Evolutionary conservation across 202 grass and related monocot genomes (phyloP).

Genomic region (Setaria viridis): DNA sequence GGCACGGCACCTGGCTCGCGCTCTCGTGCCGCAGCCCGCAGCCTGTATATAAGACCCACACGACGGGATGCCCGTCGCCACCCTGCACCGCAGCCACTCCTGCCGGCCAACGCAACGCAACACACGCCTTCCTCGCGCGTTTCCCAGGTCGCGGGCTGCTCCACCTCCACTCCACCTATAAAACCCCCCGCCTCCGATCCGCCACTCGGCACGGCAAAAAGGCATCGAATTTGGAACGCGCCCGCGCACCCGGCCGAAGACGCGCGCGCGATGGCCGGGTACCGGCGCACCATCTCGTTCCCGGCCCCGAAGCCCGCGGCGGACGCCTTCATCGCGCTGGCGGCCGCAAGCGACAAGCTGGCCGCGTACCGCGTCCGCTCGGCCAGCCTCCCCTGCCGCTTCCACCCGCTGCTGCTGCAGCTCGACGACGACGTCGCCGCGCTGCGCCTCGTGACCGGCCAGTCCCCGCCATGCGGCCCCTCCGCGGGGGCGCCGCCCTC

Average conservation of each 20-base stretch:
- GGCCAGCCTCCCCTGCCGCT: constrained; percentile 68
- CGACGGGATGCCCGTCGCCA: background rate
- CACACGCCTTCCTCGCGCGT: constrained; percentile 31
- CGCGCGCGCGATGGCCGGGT: constrained; percentile 47
- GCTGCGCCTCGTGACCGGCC: constrained; percentile 48
- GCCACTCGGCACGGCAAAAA: background rate
- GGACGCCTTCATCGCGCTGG: background rate
- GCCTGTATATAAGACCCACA: no score
- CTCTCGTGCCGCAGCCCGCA: background rate
- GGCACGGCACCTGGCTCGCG: background rate
- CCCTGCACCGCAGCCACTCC: background rate
- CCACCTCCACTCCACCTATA: background rate
- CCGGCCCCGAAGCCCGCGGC: constrained; percentile 44
- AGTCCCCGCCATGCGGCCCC: background rate
- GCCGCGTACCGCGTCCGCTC: constrained; percentile 71
- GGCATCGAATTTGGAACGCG: background rate
- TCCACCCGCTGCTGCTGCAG: constrained; percentile 71
- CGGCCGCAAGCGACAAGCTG: constrained; percentile 38
- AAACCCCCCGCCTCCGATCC: background rate
- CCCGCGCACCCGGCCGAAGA: background rate
- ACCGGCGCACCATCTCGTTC: constrained; percentile 74
- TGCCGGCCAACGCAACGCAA: background rate
- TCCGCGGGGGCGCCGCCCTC: background rate
- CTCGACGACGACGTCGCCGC: constrained; percentile 64
- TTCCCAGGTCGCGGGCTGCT: background rate